Percentiles rank a stretch among this genome's conserved stretches.
phyloP scores from a whole-genome alignment of 179 eudicot genomes.

The Spinacia oleracea region DNA sequence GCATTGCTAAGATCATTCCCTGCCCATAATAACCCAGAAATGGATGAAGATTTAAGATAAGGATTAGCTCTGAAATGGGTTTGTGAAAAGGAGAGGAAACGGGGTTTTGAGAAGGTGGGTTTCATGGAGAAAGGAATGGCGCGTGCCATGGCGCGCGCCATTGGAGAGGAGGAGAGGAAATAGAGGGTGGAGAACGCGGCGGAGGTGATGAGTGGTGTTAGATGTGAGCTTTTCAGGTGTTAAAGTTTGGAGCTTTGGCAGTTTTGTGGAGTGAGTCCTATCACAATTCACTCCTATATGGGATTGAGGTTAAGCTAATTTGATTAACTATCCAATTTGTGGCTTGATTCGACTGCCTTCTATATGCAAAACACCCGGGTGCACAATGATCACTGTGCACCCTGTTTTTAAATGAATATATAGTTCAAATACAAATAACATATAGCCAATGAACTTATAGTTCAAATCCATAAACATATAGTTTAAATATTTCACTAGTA shows the following conservation, averaged over 20 bases:
- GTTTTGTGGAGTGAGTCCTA: background rate
- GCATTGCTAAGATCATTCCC: slow-evolving; percentile 16
- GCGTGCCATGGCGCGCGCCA: slow-evolving; percentile 57
- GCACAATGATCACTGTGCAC: too few relatives aligned
- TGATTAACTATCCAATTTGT: too few relatives aligned
- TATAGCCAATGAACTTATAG: too few relatives aligned
- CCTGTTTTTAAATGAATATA: too few relatives aligned
- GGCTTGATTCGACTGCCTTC: too few relatives aligned
- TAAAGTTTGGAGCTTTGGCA: background rate
- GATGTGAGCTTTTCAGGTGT: slow-evolving; percentile 19
- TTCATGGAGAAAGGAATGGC: slow-evolving; percentile 31
- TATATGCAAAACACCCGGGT: too few relatives aligned
- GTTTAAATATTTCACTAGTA: too few relatives aligned
- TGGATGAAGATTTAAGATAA: slow-evolving; percentile 24
- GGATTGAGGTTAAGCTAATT: background rate
- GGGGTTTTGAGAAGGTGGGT: slow-evolving; percentile 26
- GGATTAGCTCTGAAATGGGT: slow-evolving; percentile 25
- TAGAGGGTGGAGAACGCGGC: slow-evolving; percentile 21
- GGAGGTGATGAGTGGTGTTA: slow-evolving; percentile 15
- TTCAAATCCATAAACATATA: too few relatives aligned
- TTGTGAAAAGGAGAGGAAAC: slow-evolving; percentile 18
- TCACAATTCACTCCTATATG: too few relatives aligned
- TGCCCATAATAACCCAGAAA: slow-evolving; percentile 28
- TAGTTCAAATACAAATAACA: too few relatives aligned
- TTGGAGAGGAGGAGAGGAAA: slow-evolving; percentile 22